Percentiles rank a stretch among this genome's conserved stretches.
phyloP scores from a whole-genome alignment of 2,329 filamentous ascomycete species.

The Leptographium flavum region DNA sequence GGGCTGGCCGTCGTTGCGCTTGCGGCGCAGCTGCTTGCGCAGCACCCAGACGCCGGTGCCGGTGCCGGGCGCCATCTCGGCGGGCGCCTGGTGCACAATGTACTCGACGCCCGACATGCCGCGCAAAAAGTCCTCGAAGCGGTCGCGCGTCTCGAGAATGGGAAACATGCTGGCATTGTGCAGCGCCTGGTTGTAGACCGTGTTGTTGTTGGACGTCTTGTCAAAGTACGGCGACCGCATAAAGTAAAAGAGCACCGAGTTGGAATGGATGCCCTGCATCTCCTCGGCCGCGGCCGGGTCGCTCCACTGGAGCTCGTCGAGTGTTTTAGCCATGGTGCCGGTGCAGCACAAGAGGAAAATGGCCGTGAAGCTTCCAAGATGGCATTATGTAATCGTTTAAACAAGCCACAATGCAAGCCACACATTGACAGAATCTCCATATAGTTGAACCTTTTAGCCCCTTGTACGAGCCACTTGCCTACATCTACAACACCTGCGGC shows the following conservation, averaged over 20 bases:
- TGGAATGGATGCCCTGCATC: constrained; percentile 43
- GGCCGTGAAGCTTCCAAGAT: too few species aligned
- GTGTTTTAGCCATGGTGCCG: constrained; percentile 19
- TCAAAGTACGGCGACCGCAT: constrained; percentile 55
- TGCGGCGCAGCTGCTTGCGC: constrained; percentile 50
- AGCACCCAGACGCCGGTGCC: constrained; percentile 56
- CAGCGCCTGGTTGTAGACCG: constrained; percentile 46
- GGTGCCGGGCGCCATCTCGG: constrained; percentile 44
- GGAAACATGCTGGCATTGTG: constrained; percentile 44
- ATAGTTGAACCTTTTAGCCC: too few species aligned
- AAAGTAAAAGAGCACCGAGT: constrained; percentile 54
- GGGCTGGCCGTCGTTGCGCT: constrained; percentile 26
- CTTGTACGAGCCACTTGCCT: too few species aligned
- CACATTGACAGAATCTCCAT: too few species aligned
- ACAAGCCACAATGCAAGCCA: too few species aligned
- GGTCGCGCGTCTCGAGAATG: constrained; percentile 44
- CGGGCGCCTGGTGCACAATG: constrained; percentile 49
- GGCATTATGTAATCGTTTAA: too few species aligned
- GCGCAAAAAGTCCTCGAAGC: constrained; percentile 46
- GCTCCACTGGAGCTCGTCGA: constrained; percentile 56
- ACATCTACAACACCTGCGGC: not conserved
- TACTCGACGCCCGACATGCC: constrained; percentile 55
- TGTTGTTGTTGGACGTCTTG: constrained; percentile 51
- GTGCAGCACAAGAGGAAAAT: not conserved
- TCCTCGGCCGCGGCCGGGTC: constrained; percentile 35